A percentile compares a stretch with the other conserved stretches of the same genome.
Conservation (phyloP, 495 filamentous ascomycete genomes). For the Penicillium goetzii region DNA sequence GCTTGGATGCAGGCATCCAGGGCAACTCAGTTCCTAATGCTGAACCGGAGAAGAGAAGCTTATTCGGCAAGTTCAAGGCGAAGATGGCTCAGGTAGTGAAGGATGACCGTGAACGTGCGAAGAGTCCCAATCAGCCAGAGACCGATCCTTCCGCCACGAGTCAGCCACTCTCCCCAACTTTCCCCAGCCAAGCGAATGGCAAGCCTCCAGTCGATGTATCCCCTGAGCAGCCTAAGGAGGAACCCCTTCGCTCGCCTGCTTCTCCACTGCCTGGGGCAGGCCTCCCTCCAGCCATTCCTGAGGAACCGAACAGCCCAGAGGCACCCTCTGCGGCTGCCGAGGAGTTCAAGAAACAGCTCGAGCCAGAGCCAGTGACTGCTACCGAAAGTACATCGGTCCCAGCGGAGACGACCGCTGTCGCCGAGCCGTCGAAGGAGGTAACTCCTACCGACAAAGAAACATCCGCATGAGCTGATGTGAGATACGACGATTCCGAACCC, state of each 20-base stretch:
- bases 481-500: constrained; percentile 4
- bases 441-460: constrained; percentile 17
- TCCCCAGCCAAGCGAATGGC: constrained; percentile 24
- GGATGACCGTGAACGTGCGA: constrained; percentile 61
- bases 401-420: not conserved
- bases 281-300: constrained; percentile 45
- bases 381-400: not conserved
- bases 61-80: constrained; percentile 81
- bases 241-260: constrained; percentile 32
- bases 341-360: not conserved
- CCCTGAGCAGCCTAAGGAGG: constrained; percentile 30
- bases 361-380: not conserved
- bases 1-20: constrained; percentile 42
- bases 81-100: constrained; percentile 76
- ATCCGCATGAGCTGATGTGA: constrained; percentile 2
- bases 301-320: constrained; percentile 45
- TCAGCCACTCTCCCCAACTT: constrained; percentile 35
- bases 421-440: constrained; percentile 4
- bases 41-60: constrained; percentile 66
- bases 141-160: constrained; percentile 30
- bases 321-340: constrained; percentile 14
- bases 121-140: constrained; percentile 54
- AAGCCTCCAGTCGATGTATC: constrained; percentile 35
- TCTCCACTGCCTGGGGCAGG: constrained; percentile 42
- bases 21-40: constrained; percentile 40